phyloP scores from a whole-genome alignment of 2,329 filamentous ascomycete genomes.

The Phialophora tarda region DNA sequence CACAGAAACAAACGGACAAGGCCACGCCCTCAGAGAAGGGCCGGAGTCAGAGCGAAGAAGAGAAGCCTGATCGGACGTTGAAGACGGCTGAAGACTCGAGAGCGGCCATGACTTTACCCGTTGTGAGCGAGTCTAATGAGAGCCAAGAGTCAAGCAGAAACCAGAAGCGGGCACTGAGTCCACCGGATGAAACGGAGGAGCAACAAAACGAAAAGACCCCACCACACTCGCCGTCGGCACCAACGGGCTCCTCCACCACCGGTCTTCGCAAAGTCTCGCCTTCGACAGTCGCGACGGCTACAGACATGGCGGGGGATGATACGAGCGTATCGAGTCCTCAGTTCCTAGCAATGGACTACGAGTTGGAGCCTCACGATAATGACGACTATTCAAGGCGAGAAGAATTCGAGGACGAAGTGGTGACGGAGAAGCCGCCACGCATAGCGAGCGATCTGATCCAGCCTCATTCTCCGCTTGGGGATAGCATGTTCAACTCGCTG shows the following conservation, averaged over 20 bases:
- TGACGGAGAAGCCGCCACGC: constrained; percentile 31
- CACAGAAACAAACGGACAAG: constrained; percentile 68
- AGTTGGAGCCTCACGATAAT: constrained; percentile 5
- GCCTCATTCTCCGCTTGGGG: constrained; percentile 29
- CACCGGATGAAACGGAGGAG: constrained; percentile 19
- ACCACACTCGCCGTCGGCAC: constrained; percentile 3
- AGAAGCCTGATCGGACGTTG: constrained; percentile 68
- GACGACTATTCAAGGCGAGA: constrained; percentile 1
- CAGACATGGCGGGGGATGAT: constrained; percentile 26
- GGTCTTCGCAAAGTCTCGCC: constrained; percentile 33
- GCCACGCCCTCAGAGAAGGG: constrained; percentile 53
- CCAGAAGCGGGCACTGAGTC: constrained; percentile 37
- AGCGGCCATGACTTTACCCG: constrained; percentile 68
- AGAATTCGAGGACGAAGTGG: constrained; percentile 2
- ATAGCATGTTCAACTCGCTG: constrained; percentile 28
- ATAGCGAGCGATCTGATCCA: constrained; percentile 38
- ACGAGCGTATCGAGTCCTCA: constrained; percentile 28
- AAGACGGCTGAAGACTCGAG: constrained; percentile 62
- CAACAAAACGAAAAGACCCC: constrained; percentile 11
- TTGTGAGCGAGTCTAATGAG: constrained; percentile 90
- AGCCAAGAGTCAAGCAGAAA: constrained; percentile 58
- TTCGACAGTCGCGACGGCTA: constrained; percentile 31
- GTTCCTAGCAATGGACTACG: constrained; percentile 19
- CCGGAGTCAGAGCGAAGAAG: constrained; percentile 57
- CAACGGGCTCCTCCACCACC: constrained; percentile 17